Conservation (phyloP, 345 rosid genomes). For the Clarkia xantiana region DNA sequence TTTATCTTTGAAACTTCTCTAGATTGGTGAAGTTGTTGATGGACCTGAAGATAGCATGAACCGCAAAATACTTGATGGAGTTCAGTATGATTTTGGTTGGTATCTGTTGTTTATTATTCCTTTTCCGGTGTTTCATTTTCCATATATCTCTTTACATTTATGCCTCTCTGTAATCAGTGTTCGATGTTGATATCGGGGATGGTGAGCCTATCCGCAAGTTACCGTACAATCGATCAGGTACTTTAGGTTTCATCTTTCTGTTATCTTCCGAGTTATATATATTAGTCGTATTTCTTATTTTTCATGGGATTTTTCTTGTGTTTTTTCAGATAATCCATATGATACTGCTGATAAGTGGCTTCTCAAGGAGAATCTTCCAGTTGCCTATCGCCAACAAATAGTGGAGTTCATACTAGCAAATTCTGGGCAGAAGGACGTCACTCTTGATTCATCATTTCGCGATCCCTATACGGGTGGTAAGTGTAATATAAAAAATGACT, state of each 20-base stretch:
- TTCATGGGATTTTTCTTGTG: background rate
- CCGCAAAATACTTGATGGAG: conserved; percentile 49
- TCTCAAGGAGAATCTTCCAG: conserved; percentile 86
- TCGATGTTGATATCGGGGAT: conserved; percentile 97
- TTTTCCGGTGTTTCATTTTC: background rate
- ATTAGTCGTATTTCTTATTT: too few species aligned
- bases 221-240: conserved; percentile 90
- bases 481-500: conserved; percentile 9
- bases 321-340: conserved; percentile 80
- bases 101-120: background rate
- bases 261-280: background rate
- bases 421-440: conserved; percentile 62
- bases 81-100: conserved; percentile 79
- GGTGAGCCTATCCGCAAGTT: conserved; percentile 88
- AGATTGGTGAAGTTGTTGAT: conserved; percentile 99
- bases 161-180: conserved; percentile 39
- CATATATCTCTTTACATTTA: background rate
- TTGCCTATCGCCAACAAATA: conserved; percentile 86
- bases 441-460: conserved; percentile 64
- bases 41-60: conserved; percentile 78
- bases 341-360: conserved; percentile 96
- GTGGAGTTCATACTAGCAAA: conserved; percentile 91
- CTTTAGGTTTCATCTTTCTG: background rate
- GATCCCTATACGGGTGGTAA: conserved; percentile 95
- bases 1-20: conserved; percentile 11